Conservation (phyloP, 208 protist species). For the Crithidia mellificae region DNA sequence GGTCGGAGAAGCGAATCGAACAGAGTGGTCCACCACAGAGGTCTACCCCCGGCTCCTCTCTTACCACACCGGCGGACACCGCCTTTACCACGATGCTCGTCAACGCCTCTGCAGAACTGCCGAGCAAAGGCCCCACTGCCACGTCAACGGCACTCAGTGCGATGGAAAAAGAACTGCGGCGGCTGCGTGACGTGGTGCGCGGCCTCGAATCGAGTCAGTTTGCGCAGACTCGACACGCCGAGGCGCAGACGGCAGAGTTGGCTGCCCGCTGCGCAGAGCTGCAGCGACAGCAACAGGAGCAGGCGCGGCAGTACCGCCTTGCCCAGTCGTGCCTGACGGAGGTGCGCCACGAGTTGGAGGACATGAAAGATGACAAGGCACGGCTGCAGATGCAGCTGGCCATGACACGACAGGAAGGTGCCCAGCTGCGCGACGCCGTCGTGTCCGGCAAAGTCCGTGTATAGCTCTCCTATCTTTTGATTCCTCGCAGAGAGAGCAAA, state of each 20-base stretch:
- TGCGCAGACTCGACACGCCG: slow-evolving; percentile 26
- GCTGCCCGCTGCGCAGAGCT: slow-evolving; percentile 24
- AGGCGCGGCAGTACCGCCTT: slow-evolving; percentile 24
- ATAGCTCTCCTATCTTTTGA: slow-evolving; percentile 1
- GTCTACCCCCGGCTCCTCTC: background rate
- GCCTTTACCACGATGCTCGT: background rate
- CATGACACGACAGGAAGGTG: slow-evolving; percentile 25
- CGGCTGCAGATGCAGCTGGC: slow-evolving; percentile 47
- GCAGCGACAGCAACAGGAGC: slow-evolving; percentile 25
- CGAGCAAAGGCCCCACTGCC: background rate
- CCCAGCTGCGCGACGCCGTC: slow-evolving; percentile 39
- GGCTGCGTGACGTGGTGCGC: slow-evolving; percentile 32
- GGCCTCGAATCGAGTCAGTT: slow-evolving; percentile 27
- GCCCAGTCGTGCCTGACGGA: slow-evolving; percentile 24
- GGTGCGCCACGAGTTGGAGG: slow-evolving; percentile 21
- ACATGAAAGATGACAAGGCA: slow-evolving; percentile 34
- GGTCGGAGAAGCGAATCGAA: background rate
- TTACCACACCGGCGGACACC: background rate
- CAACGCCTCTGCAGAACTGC: background rate
- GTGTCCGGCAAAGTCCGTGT: slow-evolving; percentile 7
- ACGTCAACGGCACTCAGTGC: background rate
- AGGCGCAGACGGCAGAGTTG: slow-evolving; percentile 22
- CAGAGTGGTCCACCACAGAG: too few relatives aligned
- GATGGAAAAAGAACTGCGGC: slow-evolving; percentile 26
- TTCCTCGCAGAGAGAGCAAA: too few relatives aligned